A percentile compares a stretch with the other conserved stretches of the same genome.
Conservation (phyloP, 1,139 yeast species). For the Casaregolazyma lundiana region DNA sequence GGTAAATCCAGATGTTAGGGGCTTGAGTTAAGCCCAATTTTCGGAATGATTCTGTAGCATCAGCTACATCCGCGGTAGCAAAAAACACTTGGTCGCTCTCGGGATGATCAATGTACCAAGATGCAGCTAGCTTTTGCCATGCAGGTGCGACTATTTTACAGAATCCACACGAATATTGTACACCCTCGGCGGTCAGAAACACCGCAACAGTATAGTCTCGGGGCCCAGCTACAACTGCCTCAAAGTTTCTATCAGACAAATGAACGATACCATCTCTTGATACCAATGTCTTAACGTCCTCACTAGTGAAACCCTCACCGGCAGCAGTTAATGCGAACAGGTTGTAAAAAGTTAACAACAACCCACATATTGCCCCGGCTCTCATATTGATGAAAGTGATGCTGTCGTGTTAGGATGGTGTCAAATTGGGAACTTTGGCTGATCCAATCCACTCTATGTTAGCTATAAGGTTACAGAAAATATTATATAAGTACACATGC, state of each 20-base stretch:
- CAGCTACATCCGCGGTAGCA: slow-evolving; percentile 67
- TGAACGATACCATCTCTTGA: slow-evolving; percentile 37
- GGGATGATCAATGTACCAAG: slow-evolving; percentile 53
- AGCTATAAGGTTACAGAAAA: neutral
- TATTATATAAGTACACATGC: neutral
- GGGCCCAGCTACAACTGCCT: slow-evolving; percentile 56
- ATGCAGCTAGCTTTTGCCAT: slow-evolving; percentile 54
- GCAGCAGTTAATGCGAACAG: neutral
- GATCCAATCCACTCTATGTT: neutral
- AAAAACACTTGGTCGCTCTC: slow-evolving; percentile 53
- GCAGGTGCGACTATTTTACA: slow-evolving; percentile 72
- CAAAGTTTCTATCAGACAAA: slow-evolving; percentile 60
- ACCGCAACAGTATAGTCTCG: slow-evolving; percentile 65
- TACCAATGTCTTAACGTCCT: slow-evolving; percentile 3
- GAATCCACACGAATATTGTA: slow-evolving; percentile 70
- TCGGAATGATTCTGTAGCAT: slow-evolving; percentile 52
- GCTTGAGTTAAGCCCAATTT: slow-evolving; percentile 57
- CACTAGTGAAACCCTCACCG: neutral
- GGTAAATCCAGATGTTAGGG: slow-evolving; percentile 68
- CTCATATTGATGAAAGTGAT: neutral
- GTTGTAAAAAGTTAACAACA: neutral
- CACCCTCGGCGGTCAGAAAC: slow-evolving; percentile 67
- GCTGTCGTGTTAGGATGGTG: slow-evolving; percentile 2
- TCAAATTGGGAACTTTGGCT: neutral
- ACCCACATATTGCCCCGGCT: neutral